Evolutionary conservation across 2,329 filamentous ascomycete genomes (phyloP), one percentile per base, ranked within the genome.

Genomic region (Apiospora saccharicola): DNA sequence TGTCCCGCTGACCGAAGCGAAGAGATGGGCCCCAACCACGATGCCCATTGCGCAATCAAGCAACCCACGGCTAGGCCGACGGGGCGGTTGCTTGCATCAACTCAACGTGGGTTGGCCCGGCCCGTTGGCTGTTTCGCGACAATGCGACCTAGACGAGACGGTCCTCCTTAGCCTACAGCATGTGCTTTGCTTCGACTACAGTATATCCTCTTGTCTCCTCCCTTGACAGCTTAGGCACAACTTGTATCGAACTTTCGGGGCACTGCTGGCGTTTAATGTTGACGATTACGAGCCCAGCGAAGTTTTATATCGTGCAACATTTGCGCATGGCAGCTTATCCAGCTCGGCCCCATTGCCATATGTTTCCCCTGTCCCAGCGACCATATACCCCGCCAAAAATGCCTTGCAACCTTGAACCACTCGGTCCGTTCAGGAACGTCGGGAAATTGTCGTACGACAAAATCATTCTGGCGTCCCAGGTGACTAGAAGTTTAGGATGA

Each of bases 61-160:
- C 26, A 37, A 61, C 53, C 51, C 53, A 61, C 53, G 53, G 30
- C 53, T 61, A 61, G 53, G 53, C 53, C 30, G 53, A 61, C 30
- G 53, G 53, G 53, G 53, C 53, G 53, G 53, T 61, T 61, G 53
- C 53, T 61, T 61, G 53, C 53, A 61, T 61, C 53, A 61, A 57
- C 51, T n/a, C 26, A 34, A n/a, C 53, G 53, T 61, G 53, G 53
- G 53, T 61, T 61, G 53, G 16, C 16, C 26, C 53, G 30, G 30
- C 53, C 53, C 30, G 51, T 57, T 57, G 51, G 51, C 51, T 34
- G 51, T 57, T 57, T 57, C 51, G 51, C 51, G 51, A 57, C 51
- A 57, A 57, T 30, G 26, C 51, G 51, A 57, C 51, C 26, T 57
- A 57, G 51, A 57, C 51, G 51, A 57, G 51, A 57, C 51, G 26